Percentiles rank a stretch among this genome's conserved stretches.
phyloP scores from a whole-genome alignment of 495 filamentous ascomycete genomes.

The Aspergillus taichungensis region DNA sequence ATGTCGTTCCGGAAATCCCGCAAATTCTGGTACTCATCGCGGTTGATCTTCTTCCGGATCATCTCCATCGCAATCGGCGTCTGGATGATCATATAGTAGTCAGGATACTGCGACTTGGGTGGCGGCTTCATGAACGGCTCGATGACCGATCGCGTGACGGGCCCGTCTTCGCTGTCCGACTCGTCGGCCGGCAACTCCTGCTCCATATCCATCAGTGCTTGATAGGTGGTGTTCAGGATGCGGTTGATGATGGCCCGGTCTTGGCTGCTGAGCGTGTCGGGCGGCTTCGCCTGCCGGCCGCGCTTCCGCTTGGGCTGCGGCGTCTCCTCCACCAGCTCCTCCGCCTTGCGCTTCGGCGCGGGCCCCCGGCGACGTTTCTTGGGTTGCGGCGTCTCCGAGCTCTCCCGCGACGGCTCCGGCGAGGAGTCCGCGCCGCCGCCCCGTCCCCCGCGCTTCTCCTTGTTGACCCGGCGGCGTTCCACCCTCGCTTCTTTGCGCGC shows the following conservation, averaged over 20 bases:
- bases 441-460: constrained; percentile 48
- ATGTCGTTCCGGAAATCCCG: constrained; percentile 77
- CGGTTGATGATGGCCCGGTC: constrained; percentile 56
- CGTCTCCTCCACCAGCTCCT: constrained; percentile 67
- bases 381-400: constrained; percentile 59
- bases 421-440: constrained; percentile 53
- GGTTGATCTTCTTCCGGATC: constrained; percentile 89
- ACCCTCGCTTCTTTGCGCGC: constrained; percentile 81
- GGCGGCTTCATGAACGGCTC: constrained; percentile 91
- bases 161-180: constrained; percentile 52
- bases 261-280: constrained; percentile 41
- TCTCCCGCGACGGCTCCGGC: constrained; percentile 66
- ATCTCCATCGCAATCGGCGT: constrained; percentile 89
- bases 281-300: constrained; percentile 58
- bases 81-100: constrained; percentile 90
- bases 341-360: constrained; percentile 73
- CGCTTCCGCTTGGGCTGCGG: constrained; percentile 76
- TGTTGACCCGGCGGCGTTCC: constrained; percentile 66
- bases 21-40: constrained; percentile 76
- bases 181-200: constrained; percentile 48
- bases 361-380: constrained; percentile 70
- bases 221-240: constrained; percentile 64
- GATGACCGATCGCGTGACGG: constrained; percentile 66
- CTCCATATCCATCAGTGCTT: constrained; percentile 73
- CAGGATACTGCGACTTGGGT: constrained; percentile 75